These are phyloP conservation scores for Blastobotrys persicus DNA, from an alignment of 1,139 yeast species.

Conservation along the genomic window DNA sequence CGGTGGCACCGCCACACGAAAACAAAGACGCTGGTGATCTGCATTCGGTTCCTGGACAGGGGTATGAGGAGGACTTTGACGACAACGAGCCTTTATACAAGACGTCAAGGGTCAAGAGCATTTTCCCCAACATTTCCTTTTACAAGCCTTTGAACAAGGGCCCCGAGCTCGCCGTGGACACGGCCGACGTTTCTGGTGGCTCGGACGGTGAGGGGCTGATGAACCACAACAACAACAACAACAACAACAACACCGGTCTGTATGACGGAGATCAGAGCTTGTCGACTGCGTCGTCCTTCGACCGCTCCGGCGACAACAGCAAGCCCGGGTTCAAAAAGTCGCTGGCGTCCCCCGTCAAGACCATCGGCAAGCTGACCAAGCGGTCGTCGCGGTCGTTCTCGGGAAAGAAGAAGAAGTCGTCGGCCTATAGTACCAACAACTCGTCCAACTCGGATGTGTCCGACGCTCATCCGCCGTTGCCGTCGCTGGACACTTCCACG, in stretches of 20 bases:
- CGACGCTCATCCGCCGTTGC: conserved; percentile 10
- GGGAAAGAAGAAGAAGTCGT: conserved; percentile 19
- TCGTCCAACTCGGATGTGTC: conserved; percentile 7
- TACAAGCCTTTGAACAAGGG: conserved; percentile 20
- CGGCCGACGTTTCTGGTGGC: conserved; percentile 6
- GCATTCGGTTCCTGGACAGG: neutral
- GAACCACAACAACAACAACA: neutral
- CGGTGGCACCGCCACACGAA: conserved; percentile 5
- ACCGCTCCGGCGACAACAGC: too few species aligned
- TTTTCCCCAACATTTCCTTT: conserved; percentile 19
- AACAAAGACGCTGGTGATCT: conserved; percentile 13
- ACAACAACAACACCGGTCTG: conserved; percentile 3
- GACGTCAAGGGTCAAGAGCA: conserved; percentile 18
- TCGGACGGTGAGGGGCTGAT: conserved; percentile 6
- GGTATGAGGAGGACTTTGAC: conserved; percentile 9
- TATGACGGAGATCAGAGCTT: conserved; percentile 12
- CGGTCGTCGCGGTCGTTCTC: conserved; percentile 27
- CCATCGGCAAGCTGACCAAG: conserved; percentile 15
- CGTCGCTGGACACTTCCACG: conserved; percentile 6
- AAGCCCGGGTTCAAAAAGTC: conserved; percentile 17
- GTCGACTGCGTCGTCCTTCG: conserved; percentile 13
- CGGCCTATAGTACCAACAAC: conserved; percentile 19
- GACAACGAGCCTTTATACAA: conserved; percentile 14
- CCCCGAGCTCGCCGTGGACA: conserved; percentile 5
- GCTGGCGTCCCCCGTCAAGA: conserved; percentile 19